Conservation (phyloP, 2,329 filamentous ascomycete species). For the Apiospora arundinis region DNA sequence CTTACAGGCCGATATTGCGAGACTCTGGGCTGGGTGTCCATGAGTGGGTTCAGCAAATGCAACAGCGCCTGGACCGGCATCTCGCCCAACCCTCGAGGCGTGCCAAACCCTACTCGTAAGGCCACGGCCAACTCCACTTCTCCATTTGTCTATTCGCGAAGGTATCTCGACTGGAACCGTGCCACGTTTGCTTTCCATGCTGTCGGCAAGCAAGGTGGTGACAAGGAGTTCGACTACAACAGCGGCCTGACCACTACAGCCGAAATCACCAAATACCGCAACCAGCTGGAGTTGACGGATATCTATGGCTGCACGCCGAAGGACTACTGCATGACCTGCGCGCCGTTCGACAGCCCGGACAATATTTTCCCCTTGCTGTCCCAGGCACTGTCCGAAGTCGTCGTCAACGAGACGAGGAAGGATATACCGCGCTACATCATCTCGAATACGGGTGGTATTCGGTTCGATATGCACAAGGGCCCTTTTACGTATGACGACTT, state of each 20-base stretch:
- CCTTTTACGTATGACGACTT: conserved; percentile 87
- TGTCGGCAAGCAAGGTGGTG: conserved; percentile 50
- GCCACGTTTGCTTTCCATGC: conserved; percentile 85
- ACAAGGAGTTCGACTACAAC: conserved; percentile 75
- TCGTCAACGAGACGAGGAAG: conserved; percentile 63
- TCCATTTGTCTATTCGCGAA: conserved; percentile 66
- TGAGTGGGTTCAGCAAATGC: conserved; percentile 64
- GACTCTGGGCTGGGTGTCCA: conserved; percentile 91
- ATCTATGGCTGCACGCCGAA: conserved; percentile 83
- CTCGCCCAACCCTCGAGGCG: conserved; percentile 43
- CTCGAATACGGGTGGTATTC: conserved; percentile 87
- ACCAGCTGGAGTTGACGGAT: conserved; percentile 73
- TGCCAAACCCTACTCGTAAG: conserved; percentile 44
- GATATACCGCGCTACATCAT: conserved; percentile 74
- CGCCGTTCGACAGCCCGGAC: conserved; percentile 72
- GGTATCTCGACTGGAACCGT: conserved; percentile 94
- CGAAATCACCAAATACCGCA: conserved; percentile 73
- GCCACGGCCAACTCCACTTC: conserved; percentile 47
- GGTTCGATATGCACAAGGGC: conserved; percentile 95
- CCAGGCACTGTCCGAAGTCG: conserved; percentile 71
- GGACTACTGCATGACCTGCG: conserved; percentile 81
- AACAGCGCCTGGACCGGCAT: conserved; percentile 49
- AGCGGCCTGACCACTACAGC: conserved; percentile 74
- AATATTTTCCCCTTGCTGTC: conserved; percentile 83
- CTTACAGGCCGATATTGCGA: conserved; percentile 78